Evolutionary conservation across 192 early-diverging fungal species (phyloP).

Genomic region (Phycomyces blakesleeanus): DNA sequence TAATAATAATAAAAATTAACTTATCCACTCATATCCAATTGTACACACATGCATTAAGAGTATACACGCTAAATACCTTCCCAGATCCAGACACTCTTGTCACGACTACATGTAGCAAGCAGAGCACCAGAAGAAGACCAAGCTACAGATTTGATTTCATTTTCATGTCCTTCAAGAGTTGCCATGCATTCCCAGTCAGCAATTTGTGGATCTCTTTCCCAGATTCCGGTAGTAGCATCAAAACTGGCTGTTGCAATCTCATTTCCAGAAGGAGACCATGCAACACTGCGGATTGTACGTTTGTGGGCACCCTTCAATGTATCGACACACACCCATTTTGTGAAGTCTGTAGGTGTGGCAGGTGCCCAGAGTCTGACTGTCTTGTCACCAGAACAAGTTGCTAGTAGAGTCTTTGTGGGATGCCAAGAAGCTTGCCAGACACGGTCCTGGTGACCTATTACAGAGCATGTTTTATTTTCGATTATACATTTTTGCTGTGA

Average conservation of each 20-base stretch:
- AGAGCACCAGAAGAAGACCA: constrained; percentile 82
- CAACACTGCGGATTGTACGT: constrained; percentile 85
- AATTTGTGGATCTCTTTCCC: constrained; percentile 65
- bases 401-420: constrained; percentile 65
- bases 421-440: constrained; percentile 90
- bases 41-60: too few relatives aligned
- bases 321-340: constrained; percentile 67
- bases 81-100: constrained; percentile 99
- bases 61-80: too few relatives aligned
- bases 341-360: constrained; percentile 34
- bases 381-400: constrained; percentile 85
- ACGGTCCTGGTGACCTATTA: constrained; percentile 74
- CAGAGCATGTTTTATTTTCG: not conserved
- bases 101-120: constrained; percentile 90
- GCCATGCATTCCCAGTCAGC: constrained; percentile 84
- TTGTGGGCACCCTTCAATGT: constrained; percentile 84
- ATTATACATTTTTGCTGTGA: too few relatives aligned
- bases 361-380: constrained; percentile 83
- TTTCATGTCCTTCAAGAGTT: constrained; percentile 96
- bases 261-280: constrained; percentile 71
- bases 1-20: too few relatives aligned
- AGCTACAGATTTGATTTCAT: constrained; percentile 91
- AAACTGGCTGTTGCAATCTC: constrained; percentile 87
- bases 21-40: too few relatives aligned
- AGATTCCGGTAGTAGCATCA: constrained; percentile 89